Evolutionary conservation across 768 basidiomycete genomes (phyloP), one percentile per base, ranked within the genome.

Genomic region (Auricularia cornea): DNA sequence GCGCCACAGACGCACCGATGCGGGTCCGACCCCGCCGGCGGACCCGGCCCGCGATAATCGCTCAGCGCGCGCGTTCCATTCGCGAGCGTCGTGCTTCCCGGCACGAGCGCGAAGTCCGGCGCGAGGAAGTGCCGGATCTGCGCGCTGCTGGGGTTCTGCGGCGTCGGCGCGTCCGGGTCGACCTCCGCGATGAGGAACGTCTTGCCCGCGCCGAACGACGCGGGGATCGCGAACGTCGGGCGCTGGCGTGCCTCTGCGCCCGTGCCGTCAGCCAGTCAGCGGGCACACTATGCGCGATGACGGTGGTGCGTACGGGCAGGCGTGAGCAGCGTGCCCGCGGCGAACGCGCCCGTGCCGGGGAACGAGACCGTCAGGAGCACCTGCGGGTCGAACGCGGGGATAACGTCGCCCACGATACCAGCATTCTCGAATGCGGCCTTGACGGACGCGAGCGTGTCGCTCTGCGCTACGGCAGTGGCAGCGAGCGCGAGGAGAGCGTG

Each of bases 131-230:
- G 81, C 2, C 81, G 75, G 52, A 83, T 78, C 65, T 83, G 79
- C 1, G 80, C 73, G 3, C 31, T 61, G 4, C 72, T 79, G 14
- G 79, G 77, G 16, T 65, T 70, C 66, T 81, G 79, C 2, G 82
- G 81, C 23, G 81, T 81, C 10, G 81, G 81, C 11, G 78, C 81
- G 64, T 83, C 82, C 3, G 78, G 82, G 65, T 82, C 81, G 28
- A 75, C 70, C 11, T 74, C 66, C 0, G 78, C 77, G 12, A 83
- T 67, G 18, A 83, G 79, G 67, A 80, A 83, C 0, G 81, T 80
- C 0, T 80, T 81, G 44, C 44, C 29, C 32, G 8, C 3, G 52
- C 28, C 51, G 41, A 8, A 14, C 35, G 31, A 29, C 1, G 60
- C 57, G 2, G 60, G 60, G 41, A 64, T 62, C 38, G 60, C 57